Base-by-base conservation (phyloP, 345 rosid species). In the Acer campestre region DNA sequence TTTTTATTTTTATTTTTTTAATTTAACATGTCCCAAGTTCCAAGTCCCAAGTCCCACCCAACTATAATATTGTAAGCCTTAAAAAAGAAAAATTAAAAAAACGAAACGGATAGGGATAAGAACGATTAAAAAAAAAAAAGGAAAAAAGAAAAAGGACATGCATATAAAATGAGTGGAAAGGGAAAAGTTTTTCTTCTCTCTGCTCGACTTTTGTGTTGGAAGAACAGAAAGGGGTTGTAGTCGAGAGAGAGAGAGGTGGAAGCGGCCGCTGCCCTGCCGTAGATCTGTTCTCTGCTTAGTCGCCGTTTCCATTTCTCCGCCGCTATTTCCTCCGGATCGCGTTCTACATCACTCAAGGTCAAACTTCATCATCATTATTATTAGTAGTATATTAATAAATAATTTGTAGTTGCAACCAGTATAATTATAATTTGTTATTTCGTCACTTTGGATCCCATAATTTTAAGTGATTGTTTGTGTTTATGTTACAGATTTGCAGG, bases 251-350 rank as follows among this genome's bases (percentile, higher is more conserved):
- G 73, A 22, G 20, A 44, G 38, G 68, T 7, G 51, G 66, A 10
- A 16, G 53, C 71, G n/a, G 68, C 42, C 56, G 58, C 58, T 0
- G 38, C 48, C 20, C 3, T 10, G 49, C 49, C 3, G 27, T n/a
- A 46, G 67, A 80, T 67, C 75, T 71, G 66, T 70, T 40, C 49
- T 46, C 12, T 46, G 49, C 14, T 9, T 53, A 48, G 9, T 61
- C 55, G 44, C 71, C 51, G 82, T 62, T 42, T 64, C 58, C 58
- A 2, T 74, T 56, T 71, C 62, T 61, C 74, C 14, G 10, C n/a
- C 61, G 67, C 67, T 78, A 11, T 78, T 56, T 8, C 71, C 27
- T 17, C 73, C 49, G 59, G 75, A 69, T 61, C 66, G 75, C 59
- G 14, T 35, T 75, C 59, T 75, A 22, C 71, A 22, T 6, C 20